Evolutionary conservation across 2,329 filamentous ascomycete species (phyloP), one percentile per base, ranked within the genome.

Genomic region (Exophiala oligosperma): DNA sequence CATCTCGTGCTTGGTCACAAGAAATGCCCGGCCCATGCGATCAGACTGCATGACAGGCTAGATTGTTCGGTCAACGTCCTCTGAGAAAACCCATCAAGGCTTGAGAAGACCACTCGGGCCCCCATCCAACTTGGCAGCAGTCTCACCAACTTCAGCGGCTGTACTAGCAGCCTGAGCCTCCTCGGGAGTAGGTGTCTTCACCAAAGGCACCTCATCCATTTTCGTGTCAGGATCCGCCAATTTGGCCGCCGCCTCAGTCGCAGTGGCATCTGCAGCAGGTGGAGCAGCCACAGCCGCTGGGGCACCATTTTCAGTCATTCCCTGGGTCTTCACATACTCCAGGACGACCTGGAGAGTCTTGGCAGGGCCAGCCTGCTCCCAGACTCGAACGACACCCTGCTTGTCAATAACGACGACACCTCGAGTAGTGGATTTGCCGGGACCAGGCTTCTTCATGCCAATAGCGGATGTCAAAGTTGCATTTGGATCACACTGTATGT

Each of bases 351-450:
- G 85, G 28, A 93, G 82, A 4, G 93, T 97, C 8, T 82, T 86
- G 59, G 85, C 85, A 7, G 93, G 92, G 35, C 89, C 85, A 59
- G 92, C 93, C 1, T 87, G 74, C 76, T 93, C 83, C 37, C 85
- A 82, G 21, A 89, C 83, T 38, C 95, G 80, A 23, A 96, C 85
- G 73, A 92, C 92, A 58, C 92, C 92, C 24, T 81, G 72, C 79
- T 94, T 95, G 73, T 90, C 83, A 54, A 97, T 81, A 51, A 91
- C 90, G 67, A 97, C 95, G 40, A 97, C 91, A 64, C 93, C 94
- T 63, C 94, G 86, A 50, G 83, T 85, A 14, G 91, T 96, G 11
- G 60, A 62, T 60, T 91, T 88, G 74, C 86, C 90, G 9, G 59
- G 52, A 8, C 61, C 62, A 47, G 89, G 88, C 79, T 97, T 97